phyloP scores from a whole-genome alignment of 257 asterid species.

The Ehretia macrophylla region DNA sequence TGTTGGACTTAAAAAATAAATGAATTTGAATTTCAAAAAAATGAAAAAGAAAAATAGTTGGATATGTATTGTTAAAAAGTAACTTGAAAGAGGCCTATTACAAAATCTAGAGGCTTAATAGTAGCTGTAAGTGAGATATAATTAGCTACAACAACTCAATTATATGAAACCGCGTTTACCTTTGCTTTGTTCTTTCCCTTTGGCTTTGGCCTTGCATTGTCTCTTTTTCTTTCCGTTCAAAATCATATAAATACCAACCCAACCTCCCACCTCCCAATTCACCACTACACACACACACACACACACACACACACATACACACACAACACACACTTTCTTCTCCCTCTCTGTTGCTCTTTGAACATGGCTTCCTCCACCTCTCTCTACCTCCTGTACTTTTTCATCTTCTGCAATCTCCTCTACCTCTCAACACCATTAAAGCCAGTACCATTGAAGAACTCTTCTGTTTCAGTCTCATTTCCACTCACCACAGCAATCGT shows the following conservation, averaged over 20 bases:
- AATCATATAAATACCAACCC: constrained; percentile 34
- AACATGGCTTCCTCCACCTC: constrained; percentile 31
- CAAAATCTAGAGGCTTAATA: no score
- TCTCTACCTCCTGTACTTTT: constrained; percentile 9
- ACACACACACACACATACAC: not conserved
- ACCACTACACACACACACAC: not conserved
- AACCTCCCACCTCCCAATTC: constrained; percentile 2
- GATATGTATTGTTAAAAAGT: no score
- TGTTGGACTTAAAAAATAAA: no score
- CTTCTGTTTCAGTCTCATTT: constrained; percentile 36
- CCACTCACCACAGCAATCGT: not conserved
- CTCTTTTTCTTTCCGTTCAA: constrained; percentile 10
- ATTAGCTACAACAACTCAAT: constrained; percentile 40
- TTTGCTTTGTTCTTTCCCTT: not conserved
- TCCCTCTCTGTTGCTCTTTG: not conserved
- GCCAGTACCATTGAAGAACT: constrained; percentile 6
- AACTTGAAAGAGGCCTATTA: no score
- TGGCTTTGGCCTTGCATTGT: constrained; percentile 13
- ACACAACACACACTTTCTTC: not conserved
- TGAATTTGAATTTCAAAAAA: no score
- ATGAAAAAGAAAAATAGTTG: no score
- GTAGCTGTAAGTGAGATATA: constrained; percentile 20
- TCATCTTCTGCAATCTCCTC: constrained; percentile 15
- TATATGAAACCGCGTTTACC: constrained; percentile 46
- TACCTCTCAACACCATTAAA: constrained; percentile 18